Conservation (phyloP, 345 rosid genomes). For the Pugionium dolabratum region DNA sequence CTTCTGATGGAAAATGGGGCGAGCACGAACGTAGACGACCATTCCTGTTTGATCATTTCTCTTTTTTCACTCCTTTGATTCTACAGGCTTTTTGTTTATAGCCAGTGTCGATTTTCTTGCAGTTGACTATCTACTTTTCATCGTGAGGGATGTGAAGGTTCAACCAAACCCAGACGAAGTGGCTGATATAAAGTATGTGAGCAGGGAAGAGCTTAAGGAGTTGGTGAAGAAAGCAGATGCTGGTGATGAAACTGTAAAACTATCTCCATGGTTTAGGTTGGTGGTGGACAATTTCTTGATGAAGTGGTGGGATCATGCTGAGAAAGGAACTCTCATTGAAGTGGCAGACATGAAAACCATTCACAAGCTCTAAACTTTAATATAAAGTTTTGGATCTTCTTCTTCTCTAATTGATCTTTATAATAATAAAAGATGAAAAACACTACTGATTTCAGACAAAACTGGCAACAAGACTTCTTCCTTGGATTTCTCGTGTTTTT, state of each 20-base stretch:
- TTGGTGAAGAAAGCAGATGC: constrained; percentile 34
- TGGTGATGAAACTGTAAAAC: constrained; percentile 75
- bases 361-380: constrained; percentile 53
- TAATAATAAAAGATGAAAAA: constrained; percentile 2
- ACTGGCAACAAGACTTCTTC: background rate
- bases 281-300: too few species aligned
- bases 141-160: constrained; percentile 67
- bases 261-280: constrained; percentile 77
- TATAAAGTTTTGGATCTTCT: background rate
- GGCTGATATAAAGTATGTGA: constrained; percentile 72
- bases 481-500: background rate
- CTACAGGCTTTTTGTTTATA: constrained; percentile 5
- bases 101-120: constrained; percentile 36
- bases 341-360: constrained; percentile 75
- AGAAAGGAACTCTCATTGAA: constrained; percentile 63
- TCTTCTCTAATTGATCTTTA: background rate
- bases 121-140: constrained; percentile 90
- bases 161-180: constrained; percentile 92
- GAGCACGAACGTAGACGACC: constrained; percentile 82
- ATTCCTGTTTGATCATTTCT: constrained; percentile 6
- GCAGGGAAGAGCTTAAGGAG: constrained; percentile 76
- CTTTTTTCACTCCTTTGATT: constrained; percentile 9
- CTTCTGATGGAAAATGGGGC: constrained; percentile 96
- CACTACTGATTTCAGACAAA: background rate
- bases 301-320: too few species aligned